A percentile compares a stretch with the other conserved stretches of the same genome.
phyloP scores from a whole-genome alignment of 192 early-diverging fungal genomes.

The Backusella westeae region DNA sequence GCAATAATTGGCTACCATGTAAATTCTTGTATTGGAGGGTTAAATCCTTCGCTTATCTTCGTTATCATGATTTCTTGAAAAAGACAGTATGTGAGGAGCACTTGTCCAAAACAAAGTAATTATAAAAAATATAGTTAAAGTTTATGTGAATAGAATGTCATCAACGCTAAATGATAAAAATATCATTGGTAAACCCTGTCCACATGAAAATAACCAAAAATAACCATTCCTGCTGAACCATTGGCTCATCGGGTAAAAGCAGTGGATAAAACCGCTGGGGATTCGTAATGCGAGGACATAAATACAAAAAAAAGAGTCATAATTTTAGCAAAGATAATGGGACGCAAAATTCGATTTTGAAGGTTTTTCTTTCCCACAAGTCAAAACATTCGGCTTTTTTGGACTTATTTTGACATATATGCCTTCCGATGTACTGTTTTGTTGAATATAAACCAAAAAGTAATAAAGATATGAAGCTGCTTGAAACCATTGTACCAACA shows the following conservation, averaged over 20 bases:
- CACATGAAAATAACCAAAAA: not conserved
- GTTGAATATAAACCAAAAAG: not conserved
- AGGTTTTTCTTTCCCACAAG: not conserved
- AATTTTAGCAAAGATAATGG: not conserved
- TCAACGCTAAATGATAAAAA: not conserved
- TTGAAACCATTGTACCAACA: not conserved
- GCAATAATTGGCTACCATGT: too few species aligned
- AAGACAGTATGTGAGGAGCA: too few species aligned
- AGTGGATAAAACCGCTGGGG: not conserved
- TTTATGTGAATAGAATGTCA: not conserved
- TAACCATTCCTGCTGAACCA: not conserved
- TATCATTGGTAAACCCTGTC: not conserved
- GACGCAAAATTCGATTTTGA: not conserved
- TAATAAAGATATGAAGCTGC: not conserved
- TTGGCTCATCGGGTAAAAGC: conserved; percentile 1
- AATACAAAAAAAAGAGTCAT: not conserved
- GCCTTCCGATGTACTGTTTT: not conserved
- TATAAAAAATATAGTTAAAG: not conserved
- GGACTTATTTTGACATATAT: not conserved
- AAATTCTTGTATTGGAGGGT: too few species aligned
- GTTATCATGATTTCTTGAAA: not conserved
- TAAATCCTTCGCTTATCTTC: not conserved
- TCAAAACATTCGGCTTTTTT: not conserved
- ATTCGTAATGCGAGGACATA: not conserved
- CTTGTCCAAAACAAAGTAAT: not conserved